phyloP scores from a whole-genome alignment of 352 stramenopile genomes.

The Pythium volutum region DNA sequence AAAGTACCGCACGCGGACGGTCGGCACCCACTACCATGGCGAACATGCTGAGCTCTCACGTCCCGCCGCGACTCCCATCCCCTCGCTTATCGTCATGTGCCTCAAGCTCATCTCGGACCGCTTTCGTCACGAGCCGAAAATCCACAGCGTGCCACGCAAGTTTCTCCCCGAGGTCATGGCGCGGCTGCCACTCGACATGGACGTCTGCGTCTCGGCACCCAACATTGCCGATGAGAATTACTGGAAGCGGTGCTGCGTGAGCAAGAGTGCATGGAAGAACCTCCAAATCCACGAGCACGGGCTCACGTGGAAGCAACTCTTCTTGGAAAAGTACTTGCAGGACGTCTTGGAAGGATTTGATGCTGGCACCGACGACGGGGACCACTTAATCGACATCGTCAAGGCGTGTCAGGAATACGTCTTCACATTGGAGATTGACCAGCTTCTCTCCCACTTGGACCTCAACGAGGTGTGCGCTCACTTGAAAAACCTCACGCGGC shows the following conservation, averaged over 20 bases:
- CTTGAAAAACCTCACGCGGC: slow-evolving; percentile 86
- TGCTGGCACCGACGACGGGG: slow-evolving; percentile 37
- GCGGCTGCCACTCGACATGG: slow-evolving; percentile 76
- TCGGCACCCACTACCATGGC: slow-evolving; percentile 33
- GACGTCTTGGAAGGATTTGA: slow-evolving; percentile 82
- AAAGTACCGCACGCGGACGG: slow-evolving; percentile 69
- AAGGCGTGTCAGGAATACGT: slow-evolving; percentile 84
- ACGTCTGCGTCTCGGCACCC: slow-evolving; percentile 70
- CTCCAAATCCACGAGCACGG: slow-evolving; percentile 89
- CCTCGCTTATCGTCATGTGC: slow-evolving; percentile 68
- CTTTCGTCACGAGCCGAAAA: slow-evolving; percentile 66
- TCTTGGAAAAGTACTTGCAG: slow-evolving; percentile 77
- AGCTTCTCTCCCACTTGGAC: slow-evolving; percentile 89
- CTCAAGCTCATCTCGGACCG: slow-evolving; percentile 77
- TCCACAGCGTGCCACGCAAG: slow-evolving; percentile 68
- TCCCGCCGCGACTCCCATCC: slow-evolving; percentile 26
- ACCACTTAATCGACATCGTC: slow-evolving; percentile 67
- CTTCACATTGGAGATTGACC: slow-evolving; percentile 87
- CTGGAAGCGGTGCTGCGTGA: slow-evolving; percentile 90
- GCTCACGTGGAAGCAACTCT: slow-evolving; percentile 94
- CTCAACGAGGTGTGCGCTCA: slow-evolving; percentile 81
- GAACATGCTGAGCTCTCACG: slow-evolving; percentile 23
- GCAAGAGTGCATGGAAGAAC: slow-evolving; percentile 87
- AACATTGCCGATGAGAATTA: slow-evolving; percentile 93
- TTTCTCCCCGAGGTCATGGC: slow-evolving; percentile 83